Conservation (phyloP, 1,284 basidiomycete species). For the Cerioporus squamosus region DNA sequence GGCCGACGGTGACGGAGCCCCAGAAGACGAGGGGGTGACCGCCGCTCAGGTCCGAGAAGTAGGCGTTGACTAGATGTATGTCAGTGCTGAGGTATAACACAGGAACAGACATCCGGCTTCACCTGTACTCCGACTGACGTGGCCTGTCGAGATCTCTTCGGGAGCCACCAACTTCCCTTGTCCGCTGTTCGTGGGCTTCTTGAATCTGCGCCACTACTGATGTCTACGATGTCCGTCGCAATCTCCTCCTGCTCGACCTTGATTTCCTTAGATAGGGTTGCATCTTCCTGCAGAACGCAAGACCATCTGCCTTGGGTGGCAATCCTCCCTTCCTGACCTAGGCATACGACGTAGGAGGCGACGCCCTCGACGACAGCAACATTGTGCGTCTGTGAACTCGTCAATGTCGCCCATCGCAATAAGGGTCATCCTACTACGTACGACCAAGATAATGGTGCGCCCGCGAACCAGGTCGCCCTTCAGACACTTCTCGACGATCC, state of each 20-base stretch:
- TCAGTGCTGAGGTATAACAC: neutral
- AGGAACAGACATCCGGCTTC: neutral
- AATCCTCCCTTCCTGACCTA: constrained; percentile 55
- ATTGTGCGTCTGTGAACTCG: constrained; percentile 26
- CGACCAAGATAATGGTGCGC: constrained; percentile 74
- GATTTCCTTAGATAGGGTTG: constrained; percentile 34
- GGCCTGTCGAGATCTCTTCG: constrained; percentile 61
- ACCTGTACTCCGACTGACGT: constrained; percentile 50
- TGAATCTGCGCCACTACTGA: constrained; percentile 24
- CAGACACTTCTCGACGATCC: constrained; percentile 79
- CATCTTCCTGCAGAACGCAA: constrained; percentile 45
- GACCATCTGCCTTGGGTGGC: constrained; percentile 48
- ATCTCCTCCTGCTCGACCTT: constrained; percentile 45
- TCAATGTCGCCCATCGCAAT: neutral
- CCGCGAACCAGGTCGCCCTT: constrained; percentile 66
- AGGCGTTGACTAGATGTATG: constrained; percentile 25
- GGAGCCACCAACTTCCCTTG: constrained; percentile 56
- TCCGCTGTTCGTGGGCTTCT: constrained; percentile 31
- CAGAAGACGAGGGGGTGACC: constrained; percentile 33
- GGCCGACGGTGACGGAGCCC: constrained; percentile 25
- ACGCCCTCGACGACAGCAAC: constrained; percentile 64
- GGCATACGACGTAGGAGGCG: constrained; percentile 64
- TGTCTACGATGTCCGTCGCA: constrained; percentile 40
- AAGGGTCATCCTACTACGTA: constrained; percentile 37
- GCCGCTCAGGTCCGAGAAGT: constrained; percentile 33